A percentile compares a stretch with the other conserved stretches of the same genome.
These are phyloP conservation scores for Hypomyces rosellus DNA, from an alignment of 2,329 filamentous ascomycete species.

Conservation along the genomic window DNA sequence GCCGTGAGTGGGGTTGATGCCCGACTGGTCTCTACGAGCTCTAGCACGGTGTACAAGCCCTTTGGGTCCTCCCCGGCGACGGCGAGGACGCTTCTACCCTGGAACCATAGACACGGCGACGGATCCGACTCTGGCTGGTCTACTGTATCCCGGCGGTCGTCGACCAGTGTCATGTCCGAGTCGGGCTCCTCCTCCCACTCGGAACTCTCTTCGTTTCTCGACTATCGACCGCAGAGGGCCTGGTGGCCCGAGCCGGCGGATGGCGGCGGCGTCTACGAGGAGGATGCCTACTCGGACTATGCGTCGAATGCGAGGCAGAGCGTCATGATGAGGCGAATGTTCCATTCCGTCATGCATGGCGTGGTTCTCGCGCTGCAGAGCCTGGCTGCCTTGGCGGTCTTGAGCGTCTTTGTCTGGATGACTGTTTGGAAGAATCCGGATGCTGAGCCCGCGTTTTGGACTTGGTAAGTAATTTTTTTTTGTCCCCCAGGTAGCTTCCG, in stretches of 20 bases:
- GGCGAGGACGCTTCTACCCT: background rate
- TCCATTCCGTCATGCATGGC: constrained; percentile 18
- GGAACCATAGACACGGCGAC: background rate
- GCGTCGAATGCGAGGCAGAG: background rate
- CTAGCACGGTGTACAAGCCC: too few species aligned
- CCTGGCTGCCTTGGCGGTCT: constrained; percentile 18
- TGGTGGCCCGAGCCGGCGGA: background rate
- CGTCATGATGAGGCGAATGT: constrained; percentile 14
- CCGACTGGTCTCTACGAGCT: too few species aligned
- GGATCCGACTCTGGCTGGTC: background rate
- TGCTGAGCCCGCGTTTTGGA: constrained; percentile 18
- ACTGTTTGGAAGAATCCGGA: constrained; percentile 19
- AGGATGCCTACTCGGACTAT: background rate
- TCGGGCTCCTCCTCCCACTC: too few species aligned
- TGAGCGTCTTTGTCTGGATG: constrained; percentile 22
- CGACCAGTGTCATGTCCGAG: background rate
- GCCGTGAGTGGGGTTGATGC: too few species aligned
- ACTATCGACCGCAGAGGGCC: too few species aligned
- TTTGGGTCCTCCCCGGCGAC: background rate
- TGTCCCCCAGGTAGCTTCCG: too few species aligned
- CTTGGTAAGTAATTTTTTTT: constrained; percentile 16
- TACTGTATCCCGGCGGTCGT: background rate
- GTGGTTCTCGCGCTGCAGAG: constrained; percentile 23
- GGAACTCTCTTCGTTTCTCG: too few species aligned
- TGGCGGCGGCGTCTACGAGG: background rate